Evolutionary conservation across 768 basidiomycete genomes (phyloP).

Genomic region (Galerina sulciceps): DNA sequence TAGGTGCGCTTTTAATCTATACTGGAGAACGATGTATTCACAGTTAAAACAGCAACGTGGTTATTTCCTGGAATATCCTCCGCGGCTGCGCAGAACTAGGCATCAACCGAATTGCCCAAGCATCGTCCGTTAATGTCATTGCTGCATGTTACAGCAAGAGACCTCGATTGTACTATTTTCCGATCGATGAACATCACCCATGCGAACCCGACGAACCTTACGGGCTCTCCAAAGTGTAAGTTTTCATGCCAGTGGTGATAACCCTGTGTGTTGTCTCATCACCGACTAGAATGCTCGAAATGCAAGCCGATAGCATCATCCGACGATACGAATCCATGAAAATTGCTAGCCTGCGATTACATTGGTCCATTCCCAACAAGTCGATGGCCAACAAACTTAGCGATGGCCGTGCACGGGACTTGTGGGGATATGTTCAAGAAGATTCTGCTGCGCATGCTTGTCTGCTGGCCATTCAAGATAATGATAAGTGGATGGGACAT

Average conservation of each 20-base stretch:
- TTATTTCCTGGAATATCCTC: conserved; percentile 75
- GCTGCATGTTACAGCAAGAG: conserved; percentile 49
- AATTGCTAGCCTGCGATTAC: conserved; percentile 70
- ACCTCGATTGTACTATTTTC: conserved; percentile 60
- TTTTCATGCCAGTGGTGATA: neutral
- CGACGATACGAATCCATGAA: conserved; percentile 62
- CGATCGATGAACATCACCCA: conserved; percentile 67
- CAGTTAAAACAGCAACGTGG: conserved; percentile 54
- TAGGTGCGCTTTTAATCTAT: conserved; percentile 39
- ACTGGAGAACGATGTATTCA: neutral
- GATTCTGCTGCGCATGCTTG: conserved; percentile 70
- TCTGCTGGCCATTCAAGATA: conserved; percentile 51
- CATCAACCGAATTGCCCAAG: conserved; percentile 66
- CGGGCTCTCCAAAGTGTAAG: conserved; percentile 69
- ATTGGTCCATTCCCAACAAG: conserved; percentile 54
- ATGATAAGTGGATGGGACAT: conserved; percentile 56
- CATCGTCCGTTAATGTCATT: conserved; percentile 68
- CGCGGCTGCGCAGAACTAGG: conserved; percentile 70
- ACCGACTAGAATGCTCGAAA: conserved; percentile 56
- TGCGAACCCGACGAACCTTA: conserved; percentile 71
- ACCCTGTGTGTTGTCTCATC: neutral
- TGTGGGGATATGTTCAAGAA: conserved; percentile 74
- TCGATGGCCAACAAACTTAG: conserved; percentile 30
- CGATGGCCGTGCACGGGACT: conserved; percentile 40
- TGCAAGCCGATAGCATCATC: conserved; percentile 71